Conservation (phyloP, 2,329 filamentous ascomycete species). For the Zymoseptoria pseudotritici region DNA sequence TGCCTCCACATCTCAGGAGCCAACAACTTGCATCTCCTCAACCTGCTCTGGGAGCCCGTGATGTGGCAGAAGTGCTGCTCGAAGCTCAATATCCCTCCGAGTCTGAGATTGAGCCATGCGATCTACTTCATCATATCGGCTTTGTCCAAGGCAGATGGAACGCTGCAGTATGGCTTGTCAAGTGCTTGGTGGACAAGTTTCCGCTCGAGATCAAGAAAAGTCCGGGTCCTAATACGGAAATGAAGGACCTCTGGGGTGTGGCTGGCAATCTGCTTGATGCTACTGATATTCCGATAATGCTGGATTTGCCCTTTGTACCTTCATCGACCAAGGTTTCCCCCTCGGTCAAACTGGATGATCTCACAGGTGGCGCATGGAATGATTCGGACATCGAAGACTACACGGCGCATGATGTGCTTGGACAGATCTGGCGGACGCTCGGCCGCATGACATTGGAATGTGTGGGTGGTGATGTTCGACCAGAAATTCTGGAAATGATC, state of each 20-base stretch:
- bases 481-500: conserved; percentile 41
- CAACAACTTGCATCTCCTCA: conserved; percentile 4
- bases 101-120: conserved; percentile 8
- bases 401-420: conserved; percentile 32
- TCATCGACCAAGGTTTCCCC: neutral
- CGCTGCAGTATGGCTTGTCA: conserved; percentile 40
- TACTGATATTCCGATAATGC: conserved; percentile 4
- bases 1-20: conserved; percentile 17
- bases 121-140: conserved; percentile 36
- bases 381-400: conserved; percentile 9
- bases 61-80: conserved; percentile 22
- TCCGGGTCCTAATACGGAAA: conserved; percentile 1
- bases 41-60: conserved; percentile 8
- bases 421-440: conserved; percentile 41
- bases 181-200: conserved; percentile 33
- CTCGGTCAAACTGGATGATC: conserved; percentile 11
- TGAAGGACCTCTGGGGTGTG: conserved; percentile 8
- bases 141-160: conserved; percentile 36
- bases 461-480: conserved; percentile 29
- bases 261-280: conserved; percentile 10
- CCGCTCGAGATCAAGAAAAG: conserved; percentile 3
- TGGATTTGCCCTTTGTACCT: neutral
- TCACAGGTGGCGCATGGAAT: conserved; percentile 13
- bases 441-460: conserved; percentile 39
- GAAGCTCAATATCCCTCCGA: conserved; percentile 15